Percentiles rank a stretch among this genome's conserved stretches.
These are phyloP conservation scores for Beauveria australis DNA, from an alignment of 2,329 filamentous ascomycete species.

Conservation along the genomic window DNA sequence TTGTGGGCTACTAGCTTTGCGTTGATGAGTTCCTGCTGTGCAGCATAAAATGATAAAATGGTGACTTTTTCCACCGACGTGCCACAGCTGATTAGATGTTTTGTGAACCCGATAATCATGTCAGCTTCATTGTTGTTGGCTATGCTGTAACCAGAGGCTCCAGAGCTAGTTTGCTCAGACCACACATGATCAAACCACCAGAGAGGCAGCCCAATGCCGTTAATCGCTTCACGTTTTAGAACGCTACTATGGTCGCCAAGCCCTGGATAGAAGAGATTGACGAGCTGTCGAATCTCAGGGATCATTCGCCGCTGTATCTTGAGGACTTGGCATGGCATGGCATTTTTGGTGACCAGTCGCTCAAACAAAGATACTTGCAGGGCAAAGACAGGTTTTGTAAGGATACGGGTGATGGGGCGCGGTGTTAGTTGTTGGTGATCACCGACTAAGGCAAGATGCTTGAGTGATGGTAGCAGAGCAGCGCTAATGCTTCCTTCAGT, in stretches of 20 bases:
- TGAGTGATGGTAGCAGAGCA: slow-evolving; percentile 40
- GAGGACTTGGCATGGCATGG: slow-evolving; percentile 55
- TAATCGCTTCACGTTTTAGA: slow-evolving; percentile 26
- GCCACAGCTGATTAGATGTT: slow-evolving; percentile 64
- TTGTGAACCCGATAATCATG: slow-evolving; percentile 66
- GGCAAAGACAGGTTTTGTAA: slow-evolving; percentile 53
- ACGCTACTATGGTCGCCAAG: slow-evolving; percentile 38
- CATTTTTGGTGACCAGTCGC: slow-evolving; percentile 55
- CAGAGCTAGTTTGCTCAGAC: slow-evolving; percentile 54
- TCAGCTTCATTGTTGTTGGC: slow-evolving; percentile 64
- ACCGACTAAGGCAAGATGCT: slow-evolving; percentile 55
- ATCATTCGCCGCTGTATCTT: slow-evolving; percentile 57
- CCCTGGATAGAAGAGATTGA: slow-evolving; percentile 39
- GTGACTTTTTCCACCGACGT: slow-evolving; percentile 57
- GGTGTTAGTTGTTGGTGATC: slow-evolving; percentile 75
- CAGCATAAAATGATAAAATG: slow-evolving; percentile 80
- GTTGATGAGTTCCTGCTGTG: slow-evolving; percentile 62
- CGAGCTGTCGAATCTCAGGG: slow-evolving; percentile 34
- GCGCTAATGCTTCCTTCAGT: slow-evolving; percentile 53
- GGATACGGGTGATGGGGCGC: slow-evolving; percentile 52
- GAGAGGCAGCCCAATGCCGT: slow-evolving; percentile 27
- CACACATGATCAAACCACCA: slow-evolving; percentile 45
- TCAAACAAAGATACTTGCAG: slow-evolving; percentile 74
- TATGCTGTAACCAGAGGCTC: slow-evolving; percentile 47
- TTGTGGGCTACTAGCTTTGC: slow-evolving; percentile 29